Base-by-base conservation (phyloP, 768 basidiomycete genomes). In the Crepidotus variabilis region DNA sequence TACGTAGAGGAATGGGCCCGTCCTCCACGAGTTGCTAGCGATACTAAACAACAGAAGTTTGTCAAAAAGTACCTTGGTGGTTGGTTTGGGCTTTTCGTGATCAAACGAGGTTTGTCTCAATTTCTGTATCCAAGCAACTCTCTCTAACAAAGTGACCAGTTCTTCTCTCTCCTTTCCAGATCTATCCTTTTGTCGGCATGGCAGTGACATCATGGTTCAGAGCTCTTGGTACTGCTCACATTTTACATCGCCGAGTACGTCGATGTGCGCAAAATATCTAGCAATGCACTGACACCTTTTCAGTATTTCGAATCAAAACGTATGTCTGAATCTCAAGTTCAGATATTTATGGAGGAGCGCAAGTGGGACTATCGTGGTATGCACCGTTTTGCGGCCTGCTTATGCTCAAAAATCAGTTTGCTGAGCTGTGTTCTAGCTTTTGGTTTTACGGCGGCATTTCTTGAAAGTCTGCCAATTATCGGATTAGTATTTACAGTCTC, bases 221-320 rank as follows among this genome's bases (percentile, higher is more conserved):
- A 61, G 82, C 86, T 0, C 65, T 90, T 13, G 82, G 82, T 1
- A 92, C 88, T 0, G 85, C 86, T 5, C 79, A 81, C 4, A 73
- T 81, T 58, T 78, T 92, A 1, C 92, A 94, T 66, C 73, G 76
- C 61, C 80, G 86, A 0, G 90, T 90, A 48, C 22, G 83, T 66
- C 23, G 5, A 35, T 20, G 22, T 47, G 46, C 9, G 35, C 50
- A 10, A 55, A 23, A 28, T 16, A 10, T 55, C n/a, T 33, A 47
- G 49, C 54, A 0, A 61, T 51, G 1, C 35, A 20, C 36, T 6
- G 13, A 20, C 35, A 59, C 28, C n/a, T 55, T 1, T 14, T 11
- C 65, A 93, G 84, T 96, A 96, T 65, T 98, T 93, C 58, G 80
- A 85, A 52, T 73, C 86, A 1, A 98, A 98, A 71, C 83, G 82